Base-by-base conservation (phyloP, 2,329 filamentous ascomycete species). In the Bipolaris victoriae region DNA sequence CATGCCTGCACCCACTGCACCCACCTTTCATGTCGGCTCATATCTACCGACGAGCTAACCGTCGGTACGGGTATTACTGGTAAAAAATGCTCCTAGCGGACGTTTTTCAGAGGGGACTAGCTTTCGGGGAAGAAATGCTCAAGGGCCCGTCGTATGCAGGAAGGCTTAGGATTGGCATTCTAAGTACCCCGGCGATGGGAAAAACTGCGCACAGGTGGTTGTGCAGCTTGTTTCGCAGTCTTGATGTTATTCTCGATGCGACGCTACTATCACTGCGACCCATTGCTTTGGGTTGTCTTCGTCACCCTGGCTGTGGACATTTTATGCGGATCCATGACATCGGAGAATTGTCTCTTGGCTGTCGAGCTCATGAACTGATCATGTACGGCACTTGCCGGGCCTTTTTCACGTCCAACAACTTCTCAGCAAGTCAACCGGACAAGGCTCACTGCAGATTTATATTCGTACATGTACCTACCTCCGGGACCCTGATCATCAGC, bases 301-400 rank as follows among this genome's bases (percentile, higher is more conserved):
- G 43, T 36, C 43, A 47, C 35, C 36, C 49, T 24, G 22, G 24
- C 13, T 53, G 16, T 13, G 24, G 37, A 43, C 43, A 36, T n/a
- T 44, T 44, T 29, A 31, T 48, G 51, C 43, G 20, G 49, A 24
- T 48, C 49, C 49, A 57, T 45, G 45, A 43, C 41, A 33, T 46
- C 35, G 54, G 51, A 57, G 45, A 50, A 48, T 48, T 57, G 20
- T 15, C 36, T 22, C 49, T 57, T 57, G 54, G 54, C 54, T 31
- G n/a, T 31, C 16, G 15, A 44, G 24, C 22, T 26, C 22, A 35
- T 52, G 41, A 43, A 43, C 22, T 26, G 16, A 26, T 10, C 2
- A 1, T 9, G 16, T 15, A 15, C 33, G 49, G 54, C 9, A 44
- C 37, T 22, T 53, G 44, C 33, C 45, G 54, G 47, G 29, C 37